These are phyloP conservation scores for Paracoccidioides brasiliensis DNA, from an alignment of 2,329 filamentous ascomycete genomes.

Conservation along the genomic window DNA sequence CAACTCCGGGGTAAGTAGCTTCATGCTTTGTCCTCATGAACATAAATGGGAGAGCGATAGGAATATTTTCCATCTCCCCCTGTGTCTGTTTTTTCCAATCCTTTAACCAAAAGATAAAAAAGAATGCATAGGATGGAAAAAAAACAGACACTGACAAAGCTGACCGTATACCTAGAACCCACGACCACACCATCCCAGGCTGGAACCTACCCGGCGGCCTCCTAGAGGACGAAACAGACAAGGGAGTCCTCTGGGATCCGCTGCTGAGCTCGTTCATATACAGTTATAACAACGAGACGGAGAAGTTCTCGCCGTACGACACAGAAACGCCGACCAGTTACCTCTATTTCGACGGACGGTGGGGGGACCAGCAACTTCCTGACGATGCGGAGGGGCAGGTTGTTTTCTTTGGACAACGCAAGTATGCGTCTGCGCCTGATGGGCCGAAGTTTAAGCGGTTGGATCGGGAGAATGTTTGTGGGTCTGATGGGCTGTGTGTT, in stretches of 20 bases:
- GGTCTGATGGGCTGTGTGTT: slow-evolving; percentile 34
- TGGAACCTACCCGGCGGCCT: slow-evolving; percentile 43
- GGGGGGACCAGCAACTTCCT: slow-evolving; percentile 50
- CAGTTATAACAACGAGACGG: slow-evolving; percentile 33
- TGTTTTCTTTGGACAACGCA: slow-evolving; percentile 39
- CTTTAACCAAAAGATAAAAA: neutral
- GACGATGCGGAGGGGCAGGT: slow-evolving; percentile 32
- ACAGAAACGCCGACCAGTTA: slow-evolving; percentile 38
- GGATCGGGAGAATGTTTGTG: slow-evolving; percentile 44
- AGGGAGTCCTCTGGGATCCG: slow-evolving; percentile 49
- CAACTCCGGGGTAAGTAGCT: slow-evolving; percentile 34
- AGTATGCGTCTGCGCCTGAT: slow-evolving; percentile 46
- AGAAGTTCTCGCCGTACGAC: slow-evolving; percentile 37
- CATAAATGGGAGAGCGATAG: neutral
- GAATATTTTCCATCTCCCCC: neutral
- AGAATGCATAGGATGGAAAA: neutral
- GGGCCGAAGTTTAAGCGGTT: slow-evolving; percentile 49
- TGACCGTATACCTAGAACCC: slow-evolving; percentile 26
- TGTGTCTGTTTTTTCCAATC: neutral
- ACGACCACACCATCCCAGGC: slow-evolving; percentile 52
- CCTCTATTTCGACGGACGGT: slow-evolving; percentile 45
- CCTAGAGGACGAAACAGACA: slow-evolving; percentile 42
- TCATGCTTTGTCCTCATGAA: neutral
- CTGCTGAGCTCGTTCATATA: slow-evolving; percentile 43
- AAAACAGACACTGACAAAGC: neutral